Conservation (phyloP, 75 land plant species). For the Larix kaempferi region DNA sequence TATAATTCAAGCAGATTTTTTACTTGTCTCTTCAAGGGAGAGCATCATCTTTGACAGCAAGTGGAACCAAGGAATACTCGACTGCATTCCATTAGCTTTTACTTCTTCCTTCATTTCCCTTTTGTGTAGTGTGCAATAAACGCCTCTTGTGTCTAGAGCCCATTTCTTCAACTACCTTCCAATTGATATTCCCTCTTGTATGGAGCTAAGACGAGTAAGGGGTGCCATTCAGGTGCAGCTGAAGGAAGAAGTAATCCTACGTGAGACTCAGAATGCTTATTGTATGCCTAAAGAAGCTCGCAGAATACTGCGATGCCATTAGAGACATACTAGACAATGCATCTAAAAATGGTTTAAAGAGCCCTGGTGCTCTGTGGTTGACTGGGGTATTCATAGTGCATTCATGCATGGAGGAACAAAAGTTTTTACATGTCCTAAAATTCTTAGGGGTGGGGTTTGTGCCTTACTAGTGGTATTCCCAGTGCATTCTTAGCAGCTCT, state of each 20-base stretch:
- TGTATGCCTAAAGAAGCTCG: conserved; percentile 36
- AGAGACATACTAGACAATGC: conserved; percentile 43
- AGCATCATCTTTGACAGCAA: no score
- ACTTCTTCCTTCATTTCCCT: no score
- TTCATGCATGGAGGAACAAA: not conserved
- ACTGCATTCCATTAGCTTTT: no score
- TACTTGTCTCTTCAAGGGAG: no score
- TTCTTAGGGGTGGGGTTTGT: conserved; percentile 39
- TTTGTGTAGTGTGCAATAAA: no score
- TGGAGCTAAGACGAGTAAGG: conserved; percentile 26
- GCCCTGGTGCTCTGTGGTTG: conserved; percentile 30
- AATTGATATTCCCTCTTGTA: conserved; percentile 11
- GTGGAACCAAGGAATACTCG: no score
- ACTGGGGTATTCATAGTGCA: conserved; percentile 18
- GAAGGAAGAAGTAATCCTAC: conserved; percentile 38
- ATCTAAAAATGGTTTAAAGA: not conserved
- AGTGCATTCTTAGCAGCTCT: conserved; percentile 25
- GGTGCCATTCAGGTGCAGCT: conserved; percentile 29
- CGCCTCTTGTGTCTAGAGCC: no score
- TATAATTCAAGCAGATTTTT: no score
- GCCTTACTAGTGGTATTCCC: conserved; percentile 24
- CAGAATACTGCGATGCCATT: conserved; percentile 26
- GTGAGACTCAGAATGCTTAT: conserved; percentile 35
- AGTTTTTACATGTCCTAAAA: conserved; percentile 18
- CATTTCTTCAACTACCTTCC: no score